A percentile compares a stretch with the other conserved stretches of the same genome.
Evolutionary conservation across 2,329 filamentous ascomycete genomes (phyloP).

Genomic region (Monilinia laxa): DNA sequence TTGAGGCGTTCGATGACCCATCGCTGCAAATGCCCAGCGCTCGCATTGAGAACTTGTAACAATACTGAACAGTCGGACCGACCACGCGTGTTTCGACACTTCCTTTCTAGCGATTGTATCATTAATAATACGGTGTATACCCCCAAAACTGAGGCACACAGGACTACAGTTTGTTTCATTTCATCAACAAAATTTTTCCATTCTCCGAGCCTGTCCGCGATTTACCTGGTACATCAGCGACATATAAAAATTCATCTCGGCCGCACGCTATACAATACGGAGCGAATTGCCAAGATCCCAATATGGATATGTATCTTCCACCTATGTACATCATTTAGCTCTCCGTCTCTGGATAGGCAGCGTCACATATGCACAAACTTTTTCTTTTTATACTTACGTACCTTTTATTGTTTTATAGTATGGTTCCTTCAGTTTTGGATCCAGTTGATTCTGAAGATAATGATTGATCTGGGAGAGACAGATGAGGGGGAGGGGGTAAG

Average conservation of each 20-base stretch:
- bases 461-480: background rate
- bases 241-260: background rate
- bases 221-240: slow-evolving; percentile 8
- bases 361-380: background rate
- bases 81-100: slow-evolving; percentile 26
- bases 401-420: slow-evolving; percentile 10
- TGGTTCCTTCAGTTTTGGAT: slow-evolving; percentile 3
- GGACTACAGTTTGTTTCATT: slow-evolving; percentile 31
- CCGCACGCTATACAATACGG: background rate
- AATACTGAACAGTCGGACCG: background rate
- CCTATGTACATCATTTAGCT: background rate
- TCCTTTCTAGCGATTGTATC: slow-evolving; percentile 30
- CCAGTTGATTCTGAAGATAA: background rate
- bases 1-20: slow-evolving; percentile 55
- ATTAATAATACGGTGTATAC: slow-evolving; percentile 33
- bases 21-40: slow-evolving; percentile 60
- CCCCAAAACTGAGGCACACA: slow-evolving; percentile 34
- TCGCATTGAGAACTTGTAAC: slow-evolving; percentile 56
- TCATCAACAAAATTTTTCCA: slow-evolving; percentile 12
- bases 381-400: background rate
- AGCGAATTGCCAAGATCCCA: background rate
- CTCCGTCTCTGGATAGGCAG: background rate
- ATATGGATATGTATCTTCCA: background rate
- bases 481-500: background rate
- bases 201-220: slow-evolving; percentile 15